These are phyloP conservation scores for Pythium pyrilobum DNA, from an alignment of 352 stramenopile genomes.

Conservation along the genomic window DNA sequence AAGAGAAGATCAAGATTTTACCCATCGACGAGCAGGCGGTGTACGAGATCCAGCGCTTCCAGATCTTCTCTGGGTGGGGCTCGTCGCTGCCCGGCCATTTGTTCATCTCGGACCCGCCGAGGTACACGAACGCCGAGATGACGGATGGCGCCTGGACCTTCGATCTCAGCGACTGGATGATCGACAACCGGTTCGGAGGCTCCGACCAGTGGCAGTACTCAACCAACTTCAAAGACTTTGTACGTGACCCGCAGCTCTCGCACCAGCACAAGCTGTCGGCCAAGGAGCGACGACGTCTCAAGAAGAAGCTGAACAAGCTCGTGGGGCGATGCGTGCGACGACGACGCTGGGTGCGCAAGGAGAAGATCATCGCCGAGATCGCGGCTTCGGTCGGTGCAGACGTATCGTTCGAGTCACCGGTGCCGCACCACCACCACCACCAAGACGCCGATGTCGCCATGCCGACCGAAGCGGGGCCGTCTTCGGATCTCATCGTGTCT, in stretches of 20 bases:
- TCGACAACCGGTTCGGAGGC: conserved; percentile 68
- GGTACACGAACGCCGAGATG: conserved; percentile 76
- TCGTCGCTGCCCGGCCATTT: conserved; percentile 70
- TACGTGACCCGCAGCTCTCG: conserved; percentile 46
- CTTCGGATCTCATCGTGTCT: background rate
- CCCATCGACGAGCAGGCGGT: conserved; percentile 57
- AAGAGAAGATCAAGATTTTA: conserved; percentile 55
- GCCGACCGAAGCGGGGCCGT: background rate
- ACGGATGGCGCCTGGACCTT: conserved; percentile 53
- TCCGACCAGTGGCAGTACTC: conserved; percentile 82
- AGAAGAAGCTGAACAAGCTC: conserved; percentile 81
- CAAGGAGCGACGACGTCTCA: conserved; percentile 59
- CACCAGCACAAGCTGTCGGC: conserved; percentile 45
- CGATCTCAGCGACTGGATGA: conserved; percentile 68
- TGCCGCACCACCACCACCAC: conserved; percentile 6
- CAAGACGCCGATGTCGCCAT: background rate
- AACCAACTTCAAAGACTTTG: conserved; percentile 81
- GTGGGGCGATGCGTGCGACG: conserved; percentile 74
- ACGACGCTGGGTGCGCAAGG: conserved; percentile 72
- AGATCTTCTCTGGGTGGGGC: conserved; percentile 81
- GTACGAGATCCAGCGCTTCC: conserved; percentile 82
- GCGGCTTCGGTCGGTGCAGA: conserved; percentile 12
- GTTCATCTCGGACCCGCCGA: conserved; percentile 68
- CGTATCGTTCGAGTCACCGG: background rate
- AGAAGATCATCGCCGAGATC: conserved; percentile 56